Conservation (phyloP, 306 rosid species). For the Begonia masoniana region DNA sequence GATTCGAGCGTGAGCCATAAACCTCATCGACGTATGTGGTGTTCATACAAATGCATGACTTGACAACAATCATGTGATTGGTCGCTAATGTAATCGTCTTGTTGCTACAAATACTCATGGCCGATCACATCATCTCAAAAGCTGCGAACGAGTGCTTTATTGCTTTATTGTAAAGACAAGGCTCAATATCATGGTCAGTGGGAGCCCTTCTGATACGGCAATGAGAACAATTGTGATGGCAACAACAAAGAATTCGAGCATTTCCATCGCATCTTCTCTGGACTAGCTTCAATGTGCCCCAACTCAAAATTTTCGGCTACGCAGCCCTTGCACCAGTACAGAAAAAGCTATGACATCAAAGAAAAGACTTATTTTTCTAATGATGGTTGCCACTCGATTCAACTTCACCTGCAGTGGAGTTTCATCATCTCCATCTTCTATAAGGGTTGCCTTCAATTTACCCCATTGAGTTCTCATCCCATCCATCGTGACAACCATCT, state of each 20-base stretch:
- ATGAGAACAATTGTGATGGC: constrained; percentile 94
- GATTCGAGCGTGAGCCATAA: background rate
- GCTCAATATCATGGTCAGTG: constrained; percentile 87
- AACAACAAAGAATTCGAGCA: constrained; percentile 78
- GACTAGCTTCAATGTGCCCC: constrained; percentile 60
- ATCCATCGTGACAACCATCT: constrained; percentile 81
- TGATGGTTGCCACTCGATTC: constrained; percentile 94
- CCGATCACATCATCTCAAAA: constrained; percentile 98
- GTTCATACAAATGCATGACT: constrained; percentile 48
- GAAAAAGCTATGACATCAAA: constrained; percentile 78
- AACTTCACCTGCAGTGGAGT: constrained; percentile 92
- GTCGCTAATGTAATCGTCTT: constrained; percentile 71
- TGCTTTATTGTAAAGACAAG: constrained; percentile 98
- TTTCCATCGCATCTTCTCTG: constrained; percentile 67
- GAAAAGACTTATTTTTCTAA: constrained; percentile 85
- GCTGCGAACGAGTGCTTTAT: constrained; percentile 96
- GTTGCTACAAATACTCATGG: constrained; percentile 90
- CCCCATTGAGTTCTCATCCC: constrained; percentile 99
- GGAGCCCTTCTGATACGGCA: constrained; percentile 96
- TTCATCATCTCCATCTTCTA: constrained; percentile 96
- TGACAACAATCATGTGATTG: constrained; percentile 78
- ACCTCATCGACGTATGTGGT: constrained; percentile 6
- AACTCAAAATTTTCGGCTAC: constrained; percentile 39
- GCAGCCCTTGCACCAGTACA: constrained; percentile 67
- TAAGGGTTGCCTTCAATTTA: constrained; percentile 86